Evolutionary conservation across 2,329 filamentous ascomycete species (phyloP).

Genomic region (Plectosphaerella sp.): DNA sequence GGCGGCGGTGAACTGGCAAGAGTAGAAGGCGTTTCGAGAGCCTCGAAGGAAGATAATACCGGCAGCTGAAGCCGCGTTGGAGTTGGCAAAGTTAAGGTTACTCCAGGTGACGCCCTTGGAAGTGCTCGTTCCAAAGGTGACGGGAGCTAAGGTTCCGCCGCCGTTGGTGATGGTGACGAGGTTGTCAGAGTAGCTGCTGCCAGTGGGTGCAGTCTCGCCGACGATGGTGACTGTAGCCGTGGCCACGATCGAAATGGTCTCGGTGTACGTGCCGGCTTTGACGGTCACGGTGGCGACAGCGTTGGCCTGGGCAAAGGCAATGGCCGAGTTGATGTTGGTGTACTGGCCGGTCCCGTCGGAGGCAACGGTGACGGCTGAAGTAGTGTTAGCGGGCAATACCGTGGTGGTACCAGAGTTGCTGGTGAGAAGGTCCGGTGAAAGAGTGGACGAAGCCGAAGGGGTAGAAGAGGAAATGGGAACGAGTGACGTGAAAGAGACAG

Average conservation of each 20-base stretch:
- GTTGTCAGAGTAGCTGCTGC: conserved; percentile 27
- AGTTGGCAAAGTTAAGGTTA: conserved; percentile 34
- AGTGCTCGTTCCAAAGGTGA: conserved; percentile 23
- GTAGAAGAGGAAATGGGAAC: background rate
- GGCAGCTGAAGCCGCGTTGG: conserved; percentile 16
- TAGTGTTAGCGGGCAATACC: background rate
- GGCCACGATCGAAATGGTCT: conserved; percentile 32
- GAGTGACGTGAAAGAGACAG: background rate
- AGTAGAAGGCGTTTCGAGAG: conserved; percentile 35
- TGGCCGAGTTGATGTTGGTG: conserved; percentile 36
- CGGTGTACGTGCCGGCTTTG: conserved; percentile 38
- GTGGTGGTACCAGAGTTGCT: background rate
- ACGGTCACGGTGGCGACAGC: conserved; percentile 37
- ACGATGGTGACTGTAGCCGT: conserved; percentile 36
- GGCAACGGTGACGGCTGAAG: conserved; percentile 33
- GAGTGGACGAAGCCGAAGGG: background rate
- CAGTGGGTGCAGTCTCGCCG: conserved; percentile 22
- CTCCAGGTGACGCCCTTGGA: conserved; percentile 26
- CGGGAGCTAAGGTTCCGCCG: conserved; percentile 8
- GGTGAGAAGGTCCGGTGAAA: background rate
- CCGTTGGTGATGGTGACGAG: conserved; percentile 26
- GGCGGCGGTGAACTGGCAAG: conserved; percentile 35
- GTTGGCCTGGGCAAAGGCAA: conserved; percentile 35
- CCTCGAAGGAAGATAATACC: conserved; percentile 27
- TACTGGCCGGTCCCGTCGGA: conserved; percentile 37